Conservation (phyloP, 257 asterid genomes). For the Capsicum pubescens region DNA sequence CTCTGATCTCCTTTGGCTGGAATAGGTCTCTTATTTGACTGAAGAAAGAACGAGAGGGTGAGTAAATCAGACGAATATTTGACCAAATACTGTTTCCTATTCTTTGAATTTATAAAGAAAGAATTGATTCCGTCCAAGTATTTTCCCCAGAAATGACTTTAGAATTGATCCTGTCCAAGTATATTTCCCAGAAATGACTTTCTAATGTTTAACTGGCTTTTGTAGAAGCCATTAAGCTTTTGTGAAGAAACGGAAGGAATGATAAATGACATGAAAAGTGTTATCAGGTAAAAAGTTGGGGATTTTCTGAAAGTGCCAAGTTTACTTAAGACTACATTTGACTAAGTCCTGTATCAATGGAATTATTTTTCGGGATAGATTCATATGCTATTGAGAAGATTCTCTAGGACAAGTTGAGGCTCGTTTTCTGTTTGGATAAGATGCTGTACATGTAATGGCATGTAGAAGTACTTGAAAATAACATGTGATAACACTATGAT, state of each 20-base stretch:
- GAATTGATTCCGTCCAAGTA: background rate
- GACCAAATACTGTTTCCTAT: background rate
- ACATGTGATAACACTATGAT: background rate
- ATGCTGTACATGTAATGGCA: background rate
- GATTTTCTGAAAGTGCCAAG: background rate
- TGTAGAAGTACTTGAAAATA: background rate
- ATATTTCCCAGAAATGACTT: slow-evolving; percentile 1
- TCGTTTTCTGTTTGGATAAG: background rate
- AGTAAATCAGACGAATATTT: background rate
- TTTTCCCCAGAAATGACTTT: background rate
- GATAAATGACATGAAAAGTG: background rate
- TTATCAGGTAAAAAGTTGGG: background rate
- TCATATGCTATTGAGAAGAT: background rate
- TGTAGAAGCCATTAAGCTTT: background rate
- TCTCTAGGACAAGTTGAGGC: background rate
- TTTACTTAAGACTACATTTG: background rate
- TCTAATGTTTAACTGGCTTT: background rate
- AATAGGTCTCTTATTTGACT: slow-evolving; percentile 2
- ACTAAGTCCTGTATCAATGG: too few species aligned
- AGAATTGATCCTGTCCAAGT: background rate
- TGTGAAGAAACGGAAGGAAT: background rate
- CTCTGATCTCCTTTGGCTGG: background rate
- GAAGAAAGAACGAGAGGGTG: background rate
- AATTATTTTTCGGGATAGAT: background rate
- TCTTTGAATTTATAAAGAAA: background rate